Conservation (phyloP, 2,329 filamentous ascomycete species). For the Sporothrix brunneoviolacea region DNA sequence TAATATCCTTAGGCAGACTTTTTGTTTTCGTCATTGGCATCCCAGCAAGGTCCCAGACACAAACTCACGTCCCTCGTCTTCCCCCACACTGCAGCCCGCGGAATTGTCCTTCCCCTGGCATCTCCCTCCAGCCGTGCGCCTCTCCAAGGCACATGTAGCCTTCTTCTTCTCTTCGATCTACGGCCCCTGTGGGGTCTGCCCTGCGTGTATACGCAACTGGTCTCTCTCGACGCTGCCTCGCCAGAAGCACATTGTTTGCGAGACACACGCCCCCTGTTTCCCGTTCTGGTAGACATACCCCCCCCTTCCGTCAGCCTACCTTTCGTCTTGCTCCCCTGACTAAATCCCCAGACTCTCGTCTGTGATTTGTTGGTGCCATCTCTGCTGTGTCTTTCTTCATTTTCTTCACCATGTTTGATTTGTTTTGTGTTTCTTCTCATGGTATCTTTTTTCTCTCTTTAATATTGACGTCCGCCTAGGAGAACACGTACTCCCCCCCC, state of each 20-base stretch:
- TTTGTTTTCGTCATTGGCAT: slow-evolving; percentile 4
- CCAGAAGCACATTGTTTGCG: not conserved
- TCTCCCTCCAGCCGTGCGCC: too few species aligned
- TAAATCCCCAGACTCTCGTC: too few species aligned
- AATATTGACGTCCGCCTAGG: slow-evolving; percentile 6
- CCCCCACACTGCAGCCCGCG: not conserved
- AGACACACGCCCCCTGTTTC: not conserved
- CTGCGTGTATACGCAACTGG: too few species aligned
- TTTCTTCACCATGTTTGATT: not conserved
- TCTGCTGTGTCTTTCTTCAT: not conserved
- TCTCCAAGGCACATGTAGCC: too few species aligned
- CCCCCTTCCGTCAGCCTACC: not conserved
- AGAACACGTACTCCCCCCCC: slow-evolving; percentile 2
- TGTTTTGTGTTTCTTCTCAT: not conserved
- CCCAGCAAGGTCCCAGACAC: not conserved
- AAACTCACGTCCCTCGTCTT: too few species aligned
- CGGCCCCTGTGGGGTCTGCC: too few species aligned
- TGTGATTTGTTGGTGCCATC: too few species aligned
- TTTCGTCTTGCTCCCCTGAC: not conserved
- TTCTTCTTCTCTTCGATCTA: not conserved
- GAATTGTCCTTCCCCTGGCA: too few species aligned
- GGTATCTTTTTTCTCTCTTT: not conserved
- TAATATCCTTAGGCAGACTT: slow-evolving; percentile 16
- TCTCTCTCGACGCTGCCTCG: not conserved
- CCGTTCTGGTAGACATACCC: not conserved